Percentiles rank a stretch among this genome's conserved stretches.
phyloP scores from a whole-genome alignment of 805 yeast species.

The Kodamaea laetipori region DNA sequence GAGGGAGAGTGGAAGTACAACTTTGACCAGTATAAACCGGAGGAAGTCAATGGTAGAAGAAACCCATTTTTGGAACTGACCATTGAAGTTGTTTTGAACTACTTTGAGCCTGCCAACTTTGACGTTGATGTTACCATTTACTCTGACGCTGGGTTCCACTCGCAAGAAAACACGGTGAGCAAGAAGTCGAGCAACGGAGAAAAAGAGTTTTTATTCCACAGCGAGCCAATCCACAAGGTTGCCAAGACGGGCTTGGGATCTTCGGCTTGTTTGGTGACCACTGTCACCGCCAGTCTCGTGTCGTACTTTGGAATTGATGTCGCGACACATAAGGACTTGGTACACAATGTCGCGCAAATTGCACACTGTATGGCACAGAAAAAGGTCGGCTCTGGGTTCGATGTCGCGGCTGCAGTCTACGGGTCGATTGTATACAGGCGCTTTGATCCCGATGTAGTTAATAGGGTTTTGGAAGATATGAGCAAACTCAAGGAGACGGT shows the following conservation, averaged over 20 bases:
- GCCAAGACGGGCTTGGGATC: slow-evolving; percentile 96
- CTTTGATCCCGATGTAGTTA: slow-evolving; percentile 60
- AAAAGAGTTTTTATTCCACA: slow-evolving; percentile 61
- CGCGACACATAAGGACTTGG: slow-evolving; percentile 22
- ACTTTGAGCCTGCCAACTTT: slow-evolving; percentile 41
- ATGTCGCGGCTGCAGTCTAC: slow-evolving; percentile 91
- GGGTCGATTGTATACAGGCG: slow-evolving; percentile 85
- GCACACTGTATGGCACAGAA: slow-evolving; percentile 94
- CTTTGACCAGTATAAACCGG: slow-evolving; percentile 22
- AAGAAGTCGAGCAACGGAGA: slow-evolving; percentile 37
- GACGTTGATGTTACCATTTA: slow-evolving; percentile 58
- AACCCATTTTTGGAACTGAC: slow-evolving; percentile 81
- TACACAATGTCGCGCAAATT: slow-evolving; percentile 85
- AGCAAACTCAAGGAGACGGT: slow-evolving; percentile 22
- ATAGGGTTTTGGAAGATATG: slow-evolving; percentile 35
- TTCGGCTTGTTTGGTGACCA: slow-evolving; percentile 90
- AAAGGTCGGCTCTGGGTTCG: slow-evolving; percentile 96
- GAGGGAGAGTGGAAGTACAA: slow-evolving; percentile 69
- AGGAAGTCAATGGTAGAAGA: slow-evolving; percentile 33
- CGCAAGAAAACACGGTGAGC: slow-evolving; percentile 54
- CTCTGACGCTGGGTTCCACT: slow-evolving; percentile 89
- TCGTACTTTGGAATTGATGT: slow-evolving; percentile 40
- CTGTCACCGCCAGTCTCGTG: slow-evolving; percentile 68
- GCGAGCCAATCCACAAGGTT: slow-evolving; percentile 61
- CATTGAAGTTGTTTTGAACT: slow-evolving; percentile 55